These are phyloP conservation scores for Tephrocybe sp. DNA, from an alignment of 768 basidiomycete genomes.

Conservation along the genomic window DNA sequence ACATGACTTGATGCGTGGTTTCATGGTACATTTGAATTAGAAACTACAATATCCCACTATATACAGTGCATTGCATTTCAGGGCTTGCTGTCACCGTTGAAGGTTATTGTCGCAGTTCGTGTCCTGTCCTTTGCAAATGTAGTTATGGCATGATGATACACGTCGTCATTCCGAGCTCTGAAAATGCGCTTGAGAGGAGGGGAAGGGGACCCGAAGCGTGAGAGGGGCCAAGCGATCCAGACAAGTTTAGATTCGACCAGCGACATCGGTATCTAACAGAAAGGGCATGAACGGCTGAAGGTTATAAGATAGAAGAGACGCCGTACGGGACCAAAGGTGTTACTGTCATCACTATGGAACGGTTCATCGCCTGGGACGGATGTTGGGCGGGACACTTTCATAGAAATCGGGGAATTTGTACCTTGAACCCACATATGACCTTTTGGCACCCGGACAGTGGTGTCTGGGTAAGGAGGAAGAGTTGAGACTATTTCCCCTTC, in stretches of 20 bases:
- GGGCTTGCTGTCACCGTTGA: constrained; percentile 8
- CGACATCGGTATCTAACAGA: constrained; percentile 39
- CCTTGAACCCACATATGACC: constrained; percentile 80
- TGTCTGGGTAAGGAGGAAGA: constrained; percentile 62
- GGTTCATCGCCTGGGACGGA: constrained; percentile 55
- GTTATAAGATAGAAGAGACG: constrained; percentile 1
- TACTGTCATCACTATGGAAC: constrained; percentile 69
- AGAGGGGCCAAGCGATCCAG: constrained; percentile 49
- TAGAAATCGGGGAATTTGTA: background rate
- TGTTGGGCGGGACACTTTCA: background rate
- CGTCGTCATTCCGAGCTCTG: constrained; percentile 16
- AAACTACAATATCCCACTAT: background rate
- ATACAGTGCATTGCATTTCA: background rate
- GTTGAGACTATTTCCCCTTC: constrained; percentile 65
- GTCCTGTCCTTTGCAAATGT: constrained; percentile 37
- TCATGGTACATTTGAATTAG: background rate
- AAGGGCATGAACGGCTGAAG: background rate
- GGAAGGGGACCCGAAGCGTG: constrained; percentile 39
- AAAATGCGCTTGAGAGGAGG: constrained; percentile 14
- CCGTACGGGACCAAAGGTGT: constrained; percentile 66
- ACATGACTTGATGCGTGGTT: constrained; percentile 3
- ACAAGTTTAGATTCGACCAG: constrained; percentile 51
- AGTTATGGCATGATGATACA: constrained; percentile 31
- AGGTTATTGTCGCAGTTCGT: constrained; percentile 36
- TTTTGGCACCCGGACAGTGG: constrained; percentile 50